Evolutionary conservation across 352 stramenopile species (phyloP).

Genomic region (Thraustochytrium striatum): DNA sequence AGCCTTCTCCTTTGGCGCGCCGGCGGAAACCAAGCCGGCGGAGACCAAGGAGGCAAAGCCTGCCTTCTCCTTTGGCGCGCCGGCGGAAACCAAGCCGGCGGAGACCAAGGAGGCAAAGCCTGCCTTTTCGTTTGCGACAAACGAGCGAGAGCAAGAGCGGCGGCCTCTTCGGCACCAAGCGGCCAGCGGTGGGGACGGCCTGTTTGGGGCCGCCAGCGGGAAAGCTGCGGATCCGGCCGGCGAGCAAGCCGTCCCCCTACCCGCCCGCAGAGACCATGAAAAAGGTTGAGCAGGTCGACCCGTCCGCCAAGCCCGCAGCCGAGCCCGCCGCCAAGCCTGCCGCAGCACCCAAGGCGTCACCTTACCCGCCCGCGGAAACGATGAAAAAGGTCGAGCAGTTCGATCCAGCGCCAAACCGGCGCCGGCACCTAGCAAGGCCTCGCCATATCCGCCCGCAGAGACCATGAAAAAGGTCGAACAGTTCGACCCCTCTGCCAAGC

Average conservation of each 20-base stretch:
- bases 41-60: neutral
- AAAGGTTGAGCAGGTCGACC: conserved; percentile 29
- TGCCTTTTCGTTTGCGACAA: neutral
- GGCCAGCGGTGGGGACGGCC: neutral
- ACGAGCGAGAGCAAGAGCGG: neutral
- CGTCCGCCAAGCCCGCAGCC: neutral
- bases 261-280: conserved; percentile 32
- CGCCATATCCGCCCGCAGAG: conserved; percentile 16
- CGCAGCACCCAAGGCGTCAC: neutral
- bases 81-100: neutral
- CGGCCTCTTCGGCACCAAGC: no score
- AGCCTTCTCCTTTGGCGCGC: neutral
- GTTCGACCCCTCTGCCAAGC: neutral
- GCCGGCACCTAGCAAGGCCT: neutral
- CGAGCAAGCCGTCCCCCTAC: neutral
- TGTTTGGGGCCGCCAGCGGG: neutral
- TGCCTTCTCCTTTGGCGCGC: neutral
- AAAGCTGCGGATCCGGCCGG: neutral
- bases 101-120: no score
- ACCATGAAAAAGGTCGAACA: conserved; percentile 38
- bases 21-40: conserved; percentile 5
- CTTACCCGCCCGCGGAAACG: conserved; percentile 18
- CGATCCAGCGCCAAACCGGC: neutral
- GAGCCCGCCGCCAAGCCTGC: neutral
- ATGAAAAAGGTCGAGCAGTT: conserved; percentile 40